A percentile compares a stretch with the other conserved stretches of the same genome.
phyloP scores from a whole-genome alignment of 1,284 basidiomycete species.

The Irpex sp. region DNA sequence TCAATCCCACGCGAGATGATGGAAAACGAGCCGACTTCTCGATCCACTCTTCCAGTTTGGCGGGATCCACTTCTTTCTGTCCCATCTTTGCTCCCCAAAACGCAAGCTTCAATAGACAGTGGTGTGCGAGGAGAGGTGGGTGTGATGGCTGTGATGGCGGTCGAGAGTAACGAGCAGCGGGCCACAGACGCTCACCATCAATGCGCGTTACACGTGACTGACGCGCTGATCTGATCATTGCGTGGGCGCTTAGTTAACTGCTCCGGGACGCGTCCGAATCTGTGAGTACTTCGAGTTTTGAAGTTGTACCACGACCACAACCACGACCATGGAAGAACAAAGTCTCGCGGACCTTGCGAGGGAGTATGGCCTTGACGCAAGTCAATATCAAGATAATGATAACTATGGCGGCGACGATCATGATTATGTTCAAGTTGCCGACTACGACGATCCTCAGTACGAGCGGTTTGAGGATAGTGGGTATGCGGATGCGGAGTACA shows the following conservation, averaged over 20 bases:
- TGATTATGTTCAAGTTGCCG: too few relatives aligned
- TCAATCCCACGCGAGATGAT: not conserved
- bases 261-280: conserved; percentile 10
- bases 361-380: conserved; percentile 15
- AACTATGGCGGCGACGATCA: conserved; percentile 9
- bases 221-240: conserved; percentile 7
- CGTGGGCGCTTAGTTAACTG: not conserved
- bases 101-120: too few relatives aligned
- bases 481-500: conserved; percentile 6
- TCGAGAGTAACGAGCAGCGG: not conserved
- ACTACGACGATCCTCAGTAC: not conserved
- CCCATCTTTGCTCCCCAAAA: conserved; percentile 18
- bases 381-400: conserved; percentile 8
- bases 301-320: too few relatives aligned
- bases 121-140: too few relatives aligned
- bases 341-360: conserved; percentile 13
- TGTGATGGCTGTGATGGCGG: too few relatives aligned
- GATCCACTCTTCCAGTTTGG: conserved; percentile 57
- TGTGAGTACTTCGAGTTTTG: too few relatives aligned
- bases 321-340: conserved; percentile 12
- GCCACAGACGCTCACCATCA: conserved; percentile 15
- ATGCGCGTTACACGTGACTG: conserved; percentile 11
- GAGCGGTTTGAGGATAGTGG: not conserved
- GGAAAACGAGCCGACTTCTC: conserved; percentile 23
- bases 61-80: conserved; percentile 27